Percentiles rank a stretch among this genome's conserved stretches.
These are phyloP conservation scores for Cinchona pubescens DNA, from an alignment of 257 asterid species.

Conservation along the genomic window DNA sequence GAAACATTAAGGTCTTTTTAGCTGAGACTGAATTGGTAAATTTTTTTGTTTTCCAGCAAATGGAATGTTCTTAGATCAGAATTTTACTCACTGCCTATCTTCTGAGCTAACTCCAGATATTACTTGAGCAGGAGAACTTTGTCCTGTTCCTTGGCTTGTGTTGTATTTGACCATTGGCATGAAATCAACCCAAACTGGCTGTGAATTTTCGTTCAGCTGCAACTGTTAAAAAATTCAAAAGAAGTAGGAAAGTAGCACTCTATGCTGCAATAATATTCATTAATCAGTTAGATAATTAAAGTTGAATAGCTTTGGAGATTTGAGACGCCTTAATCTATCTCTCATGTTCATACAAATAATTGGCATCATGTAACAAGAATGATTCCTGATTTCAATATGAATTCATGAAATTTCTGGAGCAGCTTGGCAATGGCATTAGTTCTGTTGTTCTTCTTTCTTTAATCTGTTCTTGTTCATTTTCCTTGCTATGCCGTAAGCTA, in stretches of 20 bases:
- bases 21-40: constrained; percentile 16
- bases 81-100: constrained; percentile 61
- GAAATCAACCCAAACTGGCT: constrained; percentile 69
- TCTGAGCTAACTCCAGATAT: constrained; percentile 49
- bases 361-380: neutral
- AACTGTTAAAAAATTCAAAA: constrained; percentile 36
- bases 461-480: neutral
- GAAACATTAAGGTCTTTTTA: constrained; percentile 31
- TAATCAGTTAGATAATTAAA: neutral
- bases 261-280: neutral
- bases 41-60: constrained; percentile 12
- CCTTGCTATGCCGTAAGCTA: neutral
- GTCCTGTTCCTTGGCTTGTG: constrained; percentile 29
- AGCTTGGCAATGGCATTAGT: neutral
- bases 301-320: neutral
- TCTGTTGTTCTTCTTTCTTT: neutral
- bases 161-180: constrained; percentile 29
- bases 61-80: constrained; percentile 5
- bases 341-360: neutral
- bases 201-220: constrained; percentile 56
- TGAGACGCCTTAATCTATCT: neutral
- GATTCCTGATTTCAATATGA: neutral
- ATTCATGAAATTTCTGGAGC: neutral
- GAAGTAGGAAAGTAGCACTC: neutral
- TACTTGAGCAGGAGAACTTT: constrained; percentile 27